Base-by-base conservation (phyloP, 148 eudicot species). In the Mesembryanthemum crystallinum region DNA sequence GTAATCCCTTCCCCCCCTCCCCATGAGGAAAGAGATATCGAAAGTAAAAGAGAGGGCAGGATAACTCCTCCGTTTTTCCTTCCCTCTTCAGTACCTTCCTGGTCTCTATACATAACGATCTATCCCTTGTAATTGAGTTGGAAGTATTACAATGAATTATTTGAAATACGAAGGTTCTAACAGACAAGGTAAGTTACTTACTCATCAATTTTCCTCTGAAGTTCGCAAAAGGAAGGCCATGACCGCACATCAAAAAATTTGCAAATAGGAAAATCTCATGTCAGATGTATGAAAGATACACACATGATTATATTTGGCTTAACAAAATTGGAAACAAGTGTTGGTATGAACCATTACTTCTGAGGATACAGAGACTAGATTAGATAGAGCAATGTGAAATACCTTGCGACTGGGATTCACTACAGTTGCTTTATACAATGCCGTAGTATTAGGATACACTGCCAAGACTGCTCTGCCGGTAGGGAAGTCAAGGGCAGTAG, bases 371-470 rank as follows among this genome's bases (percentile, higher is more conserved):
- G 62, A 64, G 64, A 78, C 4, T 37, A 49, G 43, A 52, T 23
- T 8, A 7, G n/a, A 49, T 11, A 24, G 37, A 70, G 21, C 42
- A 32, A 68, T 35, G 27, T 67, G 73, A 72, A 59, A 70, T 85
- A 95, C 99, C 96, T 95, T 95, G 70, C 91, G 99, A 81, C 42
- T 77, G 70, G 91, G 74, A 54, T 83, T 87, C 79, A 86, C 92
- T 43, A 95, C 99, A 59, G 99, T 90, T 77, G 99, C 99, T 86
- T 88, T 95, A 79, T 95, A 95, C 76, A 95, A 87, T 70, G 99
- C 94, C 15, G 97, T 95, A 73, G 99, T 95, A 76, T 88, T 85
- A 7, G 99, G 99, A 84, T 95, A 95, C 51, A 95, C 94, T 63
- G 99, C 99, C 82, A 95, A 83, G 73, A 95, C 99, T 70, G 90